These are phyloP conservation scores for Ceratobasidium sp. DNA, from an alignment of 1,284 basidiomycete genomes.

Conservation along the genomic window DNA sequence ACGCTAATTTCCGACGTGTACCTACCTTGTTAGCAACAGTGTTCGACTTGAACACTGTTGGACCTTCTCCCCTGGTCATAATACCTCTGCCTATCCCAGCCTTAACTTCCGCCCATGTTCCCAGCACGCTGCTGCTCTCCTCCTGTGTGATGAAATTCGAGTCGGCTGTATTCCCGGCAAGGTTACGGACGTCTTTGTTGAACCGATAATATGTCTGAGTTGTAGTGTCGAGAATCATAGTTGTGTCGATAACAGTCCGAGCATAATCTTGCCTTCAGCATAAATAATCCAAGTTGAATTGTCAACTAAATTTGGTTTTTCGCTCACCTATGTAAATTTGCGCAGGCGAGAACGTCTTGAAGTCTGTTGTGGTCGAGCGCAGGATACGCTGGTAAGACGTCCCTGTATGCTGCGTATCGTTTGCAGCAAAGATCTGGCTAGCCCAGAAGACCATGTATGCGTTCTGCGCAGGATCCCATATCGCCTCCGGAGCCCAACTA, in stretches of 20 bases:
- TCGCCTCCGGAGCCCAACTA: conserved; percentile 40
- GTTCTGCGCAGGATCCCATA: conserved; percentile 40
- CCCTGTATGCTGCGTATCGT: conserved; percentile 35
- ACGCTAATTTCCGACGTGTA: background rate
- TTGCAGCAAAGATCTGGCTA: conserved; percentile 29
- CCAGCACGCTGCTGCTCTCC: conserved; percentile 22
- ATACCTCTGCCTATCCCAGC: conserved; percentile 35
- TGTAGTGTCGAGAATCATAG: conserved; percentile 16
- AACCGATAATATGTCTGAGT: conserved; percentile 38
- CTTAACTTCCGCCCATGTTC: conserved; percentile 28
- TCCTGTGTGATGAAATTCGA: conserved; percentile 36
- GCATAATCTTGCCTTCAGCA: too few relatives aligned
- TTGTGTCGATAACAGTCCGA: conserved; percentile 36
- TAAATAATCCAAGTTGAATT: too few relatives aligned
- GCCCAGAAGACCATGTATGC: conserved; percentile 43
- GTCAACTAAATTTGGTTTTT: too few relatives aligned
- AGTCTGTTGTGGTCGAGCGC: conserved; percentile 33
- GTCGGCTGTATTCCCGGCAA: conserved; percentile 18
- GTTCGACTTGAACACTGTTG: conserved; percentile 39
- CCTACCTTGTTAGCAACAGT: conserved; percentile 39
- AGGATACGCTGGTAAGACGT: conserved; percentile 31
- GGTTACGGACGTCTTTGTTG: conserved; percentile 35
- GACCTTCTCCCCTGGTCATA: conserved; percentile 36
- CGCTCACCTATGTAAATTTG: conserved; percentile 27
- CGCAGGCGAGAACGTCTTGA: conserved; percentile 13